Base-by-base conservation (phyloP, 176 grass and related monocot species). In the Aegilops bicornis region DNA sequence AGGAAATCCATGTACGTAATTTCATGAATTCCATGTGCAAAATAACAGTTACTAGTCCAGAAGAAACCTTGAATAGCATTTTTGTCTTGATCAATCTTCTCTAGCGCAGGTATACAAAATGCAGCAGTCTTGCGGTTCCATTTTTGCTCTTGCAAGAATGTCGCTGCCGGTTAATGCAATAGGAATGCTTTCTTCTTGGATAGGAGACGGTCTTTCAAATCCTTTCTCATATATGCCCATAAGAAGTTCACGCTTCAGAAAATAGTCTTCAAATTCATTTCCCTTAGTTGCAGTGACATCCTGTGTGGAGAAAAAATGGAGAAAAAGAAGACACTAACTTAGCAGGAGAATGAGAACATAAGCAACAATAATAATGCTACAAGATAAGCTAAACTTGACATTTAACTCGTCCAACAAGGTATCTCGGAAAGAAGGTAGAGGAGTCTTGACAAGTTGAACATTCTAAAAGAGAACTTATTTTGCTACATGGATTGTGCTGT, bases 211-310 rank as follows among this genome's bases (percentile, higher is more conserved):
- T 58, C 88, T 93, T 91, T 98, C 95, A 79, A 95, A 95, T 64
- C 95, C 95, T 73, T 93, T 98, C 68, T 98, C 95, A 89, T 93
- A 98, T 90, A 98, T 98, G 31, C 95, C 95, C 95, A 98, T 98
- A 75, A 98, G 93, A 23, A 98, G 93, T 73, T 98, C 95, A 64
- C 95, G 93, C 83, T 98, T 98, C 79, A 98, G 86, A 87, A 98
- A 98, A 86, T 98, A 98, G 78, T 98, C 95, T 87, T 98, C 95
- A 54, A 98, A 98, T 85, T 98, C 95, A 85, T 98, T 98, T 67
- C 95, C 95, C 56, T 98, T 98, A 10, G 95, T 98, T 76, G 93
- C 93, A 64, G 95, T 98, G 14, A 98, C 95, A 92, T 98, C 95
- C 95, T 98, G 42, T 54, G 54, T 7, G 31, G 25, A 54, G 0